Evolutionary conservation across 768 basidiomycete species (phyloP).

Genomic region (Xerocomellus intermedius): DNA sequence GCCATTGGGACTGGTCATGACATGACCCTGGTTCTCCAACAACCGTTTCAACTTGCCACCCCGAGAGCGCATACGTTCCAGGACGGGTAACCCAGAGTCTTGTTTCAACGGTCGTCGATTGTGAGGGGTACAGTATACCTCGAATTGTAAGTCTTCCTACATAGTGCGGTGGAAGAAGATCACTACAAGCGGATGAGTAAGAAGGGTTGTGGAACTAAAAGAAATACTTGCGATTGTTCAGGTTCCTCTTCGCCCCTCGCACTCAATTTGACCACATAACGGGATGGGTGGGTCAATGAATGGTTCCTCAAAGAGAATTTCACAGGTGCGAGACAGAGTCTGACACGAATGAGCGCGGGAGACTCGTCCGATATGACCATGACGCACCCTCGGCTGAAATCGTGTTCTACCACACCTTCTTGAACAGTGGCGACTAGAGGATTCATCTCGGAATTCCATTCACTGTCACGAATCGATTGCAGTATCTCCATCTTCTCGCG

Average conservation of each 20-base stretch:
- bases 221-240: slow-evolving; percentile 22
- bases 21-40: slow-evolving; percentile 42
- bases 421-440: slow-evolving; percentile 58
- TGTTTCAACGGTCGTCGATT: slow-evolving; percentile 42
- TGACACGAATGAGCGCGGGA: slow-evolving; percentile 29
- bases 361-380: neutral
- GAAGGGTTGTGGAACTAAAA: neutral
- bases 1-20: slow-evolving; percentile 27
- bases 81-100: slow-evolving; percentile 61
- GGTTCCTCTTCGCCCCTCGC: slow-evolving; percentile 20
- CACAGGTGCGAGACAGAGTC: slow-evolving; percentile 54
- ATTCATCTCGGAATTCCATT: slow-evolving; percentile 80
- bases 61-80: slow-evolving; percentile 61
- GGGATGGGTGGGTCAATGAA: slow-evolving; percentile 61
- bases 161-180: slow-evolving; percentile 53
- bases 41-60: slow-evolving; percentile 69
- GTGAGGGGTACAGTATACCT: slow-evolving; percentile 52
- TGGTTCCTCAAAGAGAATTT: slow-evolving; percentile 65
- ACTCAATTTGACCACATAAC: slow-evolving; percentile 54
- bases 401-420: slow-evolving; percentile 50
- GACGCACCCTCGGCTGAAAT: slow-evolving; percentile 71
- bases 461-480: slow-evolving; percentile 61
- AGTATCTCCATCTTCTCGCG: slow-evolving; percentile 68
- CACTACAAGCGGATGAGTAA: slow-evolving; percentile 31
- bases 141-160: slow-evolving; percentile 66